A percentile compares a stretch with the other conserved stretches of the same genome.
These are phyloP conservation scores for Closterium sp. DNA, from an alignment of 139 green algal species.

Conservation along the genomic window DNA sequence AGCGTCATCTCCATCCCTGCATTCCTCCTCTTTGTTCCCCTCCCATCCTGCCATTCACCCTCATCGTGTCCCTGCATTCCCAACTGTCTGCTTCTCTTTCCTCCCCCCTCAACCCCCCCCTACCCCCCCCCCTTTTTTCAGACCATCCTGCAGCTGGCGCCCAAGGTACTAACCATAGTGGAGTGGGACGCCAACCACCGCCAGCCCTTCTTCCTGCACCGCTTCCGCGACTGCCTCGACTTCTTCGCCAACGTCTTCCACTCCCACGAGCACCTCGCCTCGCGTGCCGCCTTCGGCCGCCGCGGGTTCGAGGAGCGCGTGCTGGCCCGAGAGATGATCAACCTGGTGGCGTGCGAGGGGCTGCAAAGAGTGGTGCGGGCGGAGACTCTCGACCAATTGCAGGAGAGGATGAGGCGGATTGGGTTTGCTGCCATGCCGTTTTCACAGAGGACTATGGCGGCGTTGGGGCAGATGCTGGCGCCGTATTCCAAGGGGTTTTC, in stretches of 20 bases:
- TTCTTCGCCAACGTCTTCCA: conserved; percentile 23
- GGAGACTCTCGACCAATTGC: not conserved
- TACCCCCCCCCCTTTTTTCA: too few relatives aligned
- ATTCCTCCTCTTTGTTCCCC: too few relatives aligned
- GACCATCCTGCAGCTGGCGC: not conserved
- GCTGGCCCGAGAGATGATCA: conserved; percentile 20
- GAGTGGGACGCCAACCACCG: conserved; percentile 15
- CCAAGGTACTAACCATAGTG: not conserved
- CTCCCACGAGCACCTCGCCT: conserved; percentile 17
- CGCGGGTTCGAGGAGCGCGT: not conserved
- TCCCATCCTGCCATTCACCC: too few relatives aligned
- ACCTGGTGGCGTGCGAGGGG: conserved; percentile 22
- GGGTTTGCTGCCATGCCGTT: not conserved
- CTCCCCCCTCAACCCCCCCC: too few relatives aligned
- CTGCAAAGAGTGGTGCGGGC: conserved; percentile 3
- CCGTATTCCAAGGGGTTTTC: not conserved
- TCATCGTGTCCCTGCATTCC: too few relatives aligned
- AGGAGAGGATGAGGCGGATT: not conserved
- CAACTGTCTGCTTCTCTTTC: too few relatives aligned
- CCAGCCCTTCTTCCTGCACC: conserved; percentile 21
- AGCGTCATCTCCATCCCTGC: too few relatives aligned
- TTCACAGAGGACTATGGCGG: not conserved
- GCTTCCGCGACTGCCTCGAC: conserved; percentile 16
- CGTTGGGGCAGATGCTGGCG: not conserved
- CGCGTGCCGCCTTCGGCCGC: not conserved